phyloP scores from a whole-genome alignment of 768 basidiomycete genomes.

The Scleroderma bovista region DNA sequence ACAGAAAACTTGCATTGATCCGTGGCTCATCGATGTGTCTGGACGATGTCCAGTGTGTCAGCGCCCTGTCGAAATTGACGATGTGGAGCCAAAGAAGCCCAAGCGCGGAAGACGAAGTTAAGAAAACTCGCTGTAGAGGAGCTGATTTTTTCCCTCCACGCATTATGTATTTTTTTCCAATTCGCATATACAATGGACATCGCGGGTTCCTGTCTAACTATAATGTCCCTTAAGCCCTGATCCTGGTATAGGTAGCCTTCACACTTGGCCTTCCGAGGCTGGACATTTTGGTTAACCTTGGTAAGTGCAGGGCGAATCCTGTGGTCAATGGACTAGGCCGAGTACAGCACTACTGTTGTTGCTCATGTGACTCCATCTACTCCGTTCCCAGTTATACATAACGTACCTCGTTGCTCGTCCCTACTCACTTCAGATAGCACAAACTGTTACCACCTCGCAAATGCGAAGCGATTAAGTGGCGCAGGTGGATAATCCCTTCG shows the following conservation, averaged over 20 bases:
- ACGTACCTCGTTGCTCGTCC: too few species aligned
- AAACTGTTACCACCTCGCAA: too few species aligned
- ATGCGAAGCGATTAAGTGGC: too few species aligned
- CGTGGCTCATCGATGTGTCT: conserved; percentile 81
- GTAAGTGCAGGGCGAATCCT: too few species aligned
- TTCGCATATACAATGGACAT: conserved; percentile 15
- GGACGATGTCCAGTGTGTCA: conserved; percentile 89
- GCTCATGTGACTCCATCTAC: too few species aligned
- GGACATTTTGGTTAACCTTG: too few species aligned
- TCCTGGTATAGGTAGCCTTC: not conserved
- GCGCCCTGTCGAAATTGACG: conserved; percentile 53
- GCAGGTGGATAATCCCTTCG: too few species aligned
- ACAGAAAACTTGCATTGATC: conserved; percentile 84
- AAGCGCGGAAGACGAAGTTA: conserved; percentile 19
- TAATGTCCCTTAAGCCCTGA: not conserved
- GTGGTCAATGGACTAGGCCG: too few species aligned
- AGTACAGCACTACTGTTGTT: too few species aligned
- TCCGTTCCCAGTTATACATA: too few species aligned
- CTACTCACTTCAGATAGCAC: too few species aligned
- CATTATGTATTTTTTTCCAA: conserved; percentile 5
- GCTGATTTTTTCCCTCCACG: not conserved
- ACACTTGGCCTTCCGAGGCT: too few species aligned
- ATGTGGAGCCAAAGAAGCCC: conserved; percentile 31
- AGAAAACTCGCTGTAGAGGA: not conserved
- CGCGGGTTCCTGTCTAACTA: not conserved